A percentile compares a stretch with the other conserved stretches of the same genome.
Evolutionary conservation across 1,284 basidiomycete genomes (phyloP).

Genomic region (Cryptococcus floricola): DNA sequence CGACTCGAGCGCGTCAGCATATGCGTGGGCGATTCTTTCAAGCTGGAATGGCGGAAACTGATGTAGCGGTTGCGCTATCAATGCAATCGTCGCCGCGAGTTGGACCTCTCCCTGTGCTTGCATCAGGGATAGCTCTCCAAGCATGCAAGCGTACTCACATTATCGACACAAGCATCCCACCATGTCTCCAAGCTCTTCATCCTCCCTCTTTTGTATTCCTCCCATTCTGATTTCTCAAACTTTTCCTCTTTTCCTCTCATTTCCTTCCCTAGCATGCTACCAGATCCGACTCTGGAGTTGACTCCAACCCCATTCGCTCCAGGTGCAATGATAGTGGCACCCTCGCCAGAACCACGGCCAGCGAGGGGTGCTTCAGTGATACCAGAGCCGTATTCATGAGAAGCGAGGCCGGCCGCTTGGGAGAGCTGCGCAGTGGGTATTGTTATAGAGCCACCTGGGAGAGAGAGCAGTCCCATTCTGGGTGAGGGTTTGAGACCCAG

Average conservation of each 20-base stretch:
- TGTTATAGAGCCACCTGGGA: neutral
- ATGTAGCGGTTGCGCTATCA: slow-evolving; percentile 27
- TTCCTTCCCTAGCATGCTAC: neutral
- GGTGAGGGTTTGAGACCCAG: neutral
- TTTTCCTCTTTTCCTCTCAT: slow-evolving; percentile 8
- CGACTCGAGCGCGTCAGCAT: slow-evolving; percentile 39
- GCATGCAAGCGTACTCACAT: slow-evolving; percentile 24
- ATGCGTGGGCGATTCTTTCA: slow-evolving; percentile 35
- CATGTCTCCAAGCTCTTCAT: slow-evolving; percentile 25
- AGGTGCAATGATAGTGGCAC: neutral
- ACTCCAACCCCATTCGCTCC: neutral
- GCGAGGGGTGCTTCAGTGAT: neutral
- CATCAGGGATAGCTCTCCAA: neutral
- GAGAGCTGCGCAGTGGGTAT: neutral
- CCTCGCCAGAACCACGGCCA: neutral
- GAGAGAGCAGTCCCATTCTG: neutral
- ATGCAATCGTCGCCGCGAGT: slow-evolving; percentile 29
- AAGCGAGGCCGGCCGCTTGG: neutral
- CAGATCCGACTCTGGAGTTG: neutral
- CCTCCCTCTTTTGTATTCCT: slow-evolving; percentile 21
- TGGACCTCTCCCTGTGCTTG: slow-evolving; percentile 38
- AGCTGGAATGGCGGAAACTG: slow-evolving; percentile 28
- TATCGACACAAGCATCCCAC: slow-evolving; percentile 41
- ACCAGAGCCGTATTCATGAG: neutral
- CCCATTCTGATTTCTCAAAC: slow-evolving; percentile 14